Conservation (phyloP, 2,329 filamentous ascomycete species). For the Aspergillus latus region DNA sequence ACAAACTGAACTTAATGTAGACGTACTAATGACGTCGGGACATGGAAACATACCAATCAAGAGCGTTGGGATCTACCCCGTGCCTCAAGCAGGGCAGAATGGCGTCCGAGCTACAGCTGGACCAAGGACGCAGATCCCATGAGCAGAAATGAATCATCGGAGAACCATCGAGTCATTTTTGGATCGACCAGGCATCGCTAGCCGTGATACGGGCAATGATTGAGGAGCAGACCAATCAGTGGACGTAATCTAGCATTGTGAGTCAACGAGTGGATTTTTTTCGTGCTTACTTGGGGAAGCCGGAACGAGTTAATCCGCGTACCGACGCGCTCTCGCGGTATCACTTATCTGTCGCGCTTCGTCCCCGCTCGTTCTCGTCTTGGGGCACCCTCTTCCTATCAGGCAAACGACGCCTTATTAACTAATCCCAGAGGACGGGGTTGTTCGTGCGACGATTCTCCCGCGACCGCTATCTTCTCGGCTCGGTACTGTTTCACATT, state of each 20-base stretch:
- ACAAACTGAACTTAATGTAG: no score
- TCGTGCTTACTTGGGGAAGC: neutral
- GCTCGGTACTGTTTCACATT: no score
- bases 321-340: constrained; percentile 5
- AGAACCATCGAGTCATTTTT: neutral
- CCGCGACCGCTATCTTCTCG: no score
- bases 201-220: neutral
- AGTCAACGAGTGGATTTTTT: constrained; percentile 11
- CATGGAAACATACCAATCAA: no score
- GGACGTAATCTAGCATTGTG: constrained; percentile 2
- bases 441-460: no score
- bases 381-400: neutral
- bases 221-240: constrained; percentile 1
- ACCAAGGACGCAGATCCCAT: neutral
- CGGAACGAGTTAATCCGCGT: neutral
- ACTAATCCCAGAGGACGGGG: no score
- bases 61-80: no score
- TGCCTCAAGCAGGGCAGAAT: no score
- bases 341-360: constrained; percentile 15
- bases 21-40: no score
- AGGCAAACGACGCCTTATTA: neutral
- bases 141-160: constrained; percentile 3
- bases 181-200: neutral
- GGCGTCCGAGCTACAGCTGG: neutral
- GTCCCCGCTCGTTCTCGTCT: constrained; percentile 1